Conservation (phyloP, 2,329 filamentous ascomycete species). For the Diaporthe australafricana region DNA sequence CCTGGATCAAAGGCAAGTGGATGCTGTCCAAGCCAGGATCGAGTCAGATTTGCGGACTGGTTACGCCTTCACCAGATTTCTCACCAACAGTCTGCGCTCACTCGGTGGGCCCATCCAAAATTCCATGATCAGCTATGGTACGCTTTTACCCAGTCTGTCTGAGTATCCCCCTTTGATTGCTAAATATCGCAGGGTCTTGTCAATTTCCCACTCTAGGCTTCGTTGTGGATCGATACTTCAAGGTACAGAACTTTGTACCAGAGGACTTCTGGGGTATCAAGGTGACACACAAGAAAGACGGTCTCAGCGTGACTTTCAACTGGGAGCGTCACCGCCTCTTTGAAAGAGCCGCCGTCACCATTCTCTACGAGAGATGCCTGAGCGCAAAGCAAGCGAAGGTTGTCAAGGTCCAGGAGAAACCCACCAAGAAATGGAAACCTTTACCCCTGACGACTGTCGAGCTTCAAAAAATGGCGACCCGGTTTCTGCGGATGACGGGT, state of each 20-base stretch:
- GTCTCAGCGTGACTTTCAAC: conserved; percentile 82
- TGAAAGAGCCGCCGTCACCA: conserved; percentile 82
- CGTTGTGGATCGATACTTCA: conserved; percentile 94
- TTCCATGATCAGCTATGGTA: conserved; percentile 84
- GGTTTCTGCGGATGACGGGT: conserved; percentile 89
- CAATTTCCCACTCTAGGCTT: conserved; percentile 98
- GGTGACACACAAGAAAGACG: conserved; percentile 80
- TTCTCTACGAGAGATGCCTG: conserved; percentile 89
- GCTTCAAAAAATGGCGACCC: conserved; percentile 93
- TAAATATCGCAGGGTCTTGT: conserved; percentile 75
- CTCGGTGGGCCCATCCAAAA: conserved; percentile 76
- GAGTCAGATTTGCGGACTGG: conserved; percentile 94
- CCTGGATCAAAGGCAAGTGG: conserved; percentile 86
- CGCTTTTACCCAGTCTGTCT: conserved; percentile 36
- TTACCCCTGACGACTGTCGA: conserved; percentile 95
- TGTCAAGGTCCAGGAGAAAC: conserved; percentile 87
- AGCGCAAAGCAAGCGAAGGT: conserved; percentile 81
- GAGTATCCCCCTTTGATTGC: neutral
- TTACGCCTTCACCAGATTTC: conserved; percentile 89
- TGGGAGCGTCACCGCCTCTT: conserved; percentile 89
- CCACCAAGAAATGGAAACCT: conserved; percentile 93
- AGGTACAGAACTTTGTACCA: conserved; percentile 92
- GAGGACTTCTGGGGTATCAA: conserved; percentile 95
- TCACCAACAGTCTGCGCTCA: conserved; percentile 81
- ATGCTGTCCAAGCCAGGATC: conserved; percentile 88